Evolutionary conservation across 75 land plant genomes (phyloP).

Genomic region (Cunninghamia lanceolata): DNA sequence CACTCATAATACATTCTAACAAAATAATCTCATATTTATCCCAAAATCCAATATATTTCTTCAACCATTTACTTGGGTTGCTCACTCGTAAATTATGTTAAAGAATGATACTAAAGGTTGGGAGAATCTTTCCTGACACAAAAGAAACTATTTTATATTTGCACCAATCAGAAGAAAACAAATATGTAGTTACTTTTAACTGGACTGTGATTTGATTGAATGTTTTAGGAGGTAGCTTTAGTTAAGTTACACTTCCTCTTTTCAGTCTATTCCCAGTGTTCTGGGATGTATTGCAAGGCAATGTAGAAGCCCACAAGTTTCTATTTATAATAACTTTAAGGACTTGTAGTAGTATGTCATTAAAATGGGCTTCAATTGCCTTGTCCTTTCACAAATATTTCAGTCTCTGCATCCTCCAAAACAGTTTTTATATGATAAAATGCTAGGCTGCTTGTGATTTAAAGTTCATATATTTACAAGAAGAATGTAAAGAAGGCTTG

Average conservation of each 20-base stretch:
- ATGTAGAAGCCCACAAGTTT: not conserved
- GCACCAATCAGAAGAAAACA: not conserved
- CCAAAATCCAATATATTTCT: not conserved
- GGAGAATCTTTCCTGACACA: too few relatives aligned
- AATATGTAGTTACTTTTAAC: not conserved
- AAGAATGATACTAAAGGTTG: too few relatives aligned
- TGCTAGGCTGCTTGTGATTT: not conserved
- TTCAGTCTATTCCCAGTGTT: too few relatives aligned
- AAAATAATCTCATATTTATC: not conserved
- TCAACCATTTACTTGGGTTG: too few relatives aligned
- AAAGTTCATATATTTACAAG: not conserved
- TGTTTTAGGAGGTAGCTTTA: not conserved
- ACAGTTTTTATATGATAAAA: not conserved
- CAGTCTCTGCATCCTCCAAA: not conserved
- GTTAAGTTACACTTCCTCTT: not conserved
- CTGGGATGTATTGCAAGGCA: not conserved
- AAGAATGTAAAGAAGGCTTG: not conserved
- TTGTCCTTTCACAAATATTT: not conserved
- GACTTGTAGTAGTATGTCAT: not conserved
- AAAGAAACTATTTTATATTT: too few relatives aligned
- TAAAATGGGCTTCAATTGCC: not conserved
- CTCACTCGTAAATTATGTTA: too few relatives aligned
- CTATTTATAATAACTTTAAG: not conserved
- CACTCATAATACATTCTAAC: not conserved
- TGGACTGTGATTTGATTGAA: not conserved